Evolutionary conservation across 352 stramenopile species (phyloP).

Genomic region (Saprolegnia parasitica): DNA sequence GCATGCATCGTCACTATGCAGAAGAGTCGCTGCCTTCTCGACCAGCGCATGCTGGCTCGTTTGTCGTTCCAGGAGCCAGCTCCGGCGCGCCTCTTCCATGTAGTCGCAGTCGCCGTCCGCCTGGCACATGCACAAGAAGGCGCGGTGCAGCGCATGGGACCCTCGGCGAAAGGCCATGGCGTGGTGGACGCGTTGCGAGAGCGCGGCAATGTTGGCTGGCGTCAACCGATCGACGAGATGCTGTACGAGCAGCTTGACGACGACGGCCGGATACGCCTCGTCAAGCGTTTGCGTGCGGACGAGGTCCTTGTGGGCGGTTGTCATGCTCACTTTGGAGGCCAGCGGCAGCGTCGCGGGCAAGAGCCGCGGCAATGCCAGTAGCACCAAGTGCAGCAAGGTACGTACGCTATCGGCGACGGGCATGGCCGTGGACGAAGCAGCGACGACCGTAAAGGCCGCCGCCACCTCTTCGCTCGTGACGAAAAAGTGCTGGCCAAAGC

Average conservation of each 20-base stretch:
- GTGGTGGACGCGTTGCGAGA: constrained; percentile 30
- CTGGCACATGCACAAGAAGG: constrained; percentile 56
- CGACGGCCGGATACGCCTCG: constrained; percentile 37
- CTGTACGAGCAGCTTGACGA: constrained; percentile 54
- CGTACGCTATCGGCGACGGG: constrained; percentile 26
- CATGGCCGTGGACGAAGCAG: constrained; percentile 22
- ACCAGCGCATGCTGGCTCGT: neutral
- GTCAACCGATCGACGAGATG: constrained; percentile 46
- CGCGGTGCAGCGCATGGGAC: constrained; percentile 41
- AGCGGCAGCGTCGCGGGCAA: constrained; percentile 29
- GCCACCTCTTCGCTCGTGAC: constrained; percentile 44
- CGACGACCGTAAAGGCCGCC: constrained; percentile 45
- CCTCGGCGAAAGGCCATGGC: constrained; percentile 43
- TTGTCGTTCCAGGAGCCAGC: neutral
- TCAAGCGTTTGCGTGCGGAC: neutral
- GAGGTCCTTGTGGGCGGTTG: constrained; percentile 7
- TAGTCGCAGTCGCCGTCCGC: constrained; percentile 56
- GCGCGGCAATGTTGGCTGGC: constrained; percentile 27
- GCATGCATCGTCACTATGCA: no score
- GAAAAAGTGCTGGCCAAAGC: constrained; percentile 33
- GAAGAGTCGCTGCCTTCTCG: neutral
- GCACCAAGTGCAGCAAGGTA: constrained; percentile 32
- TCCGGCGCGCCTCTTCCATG: constrained; percentile 30
- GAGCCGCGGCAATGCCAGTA: constrained; percentile 37
- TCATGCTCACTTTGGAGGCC: constrained; percentile 28